Conservation (phyloP, 2,329 filamentous ascomycete species). For the Neopestalotiopsis clavispora region DNA sequence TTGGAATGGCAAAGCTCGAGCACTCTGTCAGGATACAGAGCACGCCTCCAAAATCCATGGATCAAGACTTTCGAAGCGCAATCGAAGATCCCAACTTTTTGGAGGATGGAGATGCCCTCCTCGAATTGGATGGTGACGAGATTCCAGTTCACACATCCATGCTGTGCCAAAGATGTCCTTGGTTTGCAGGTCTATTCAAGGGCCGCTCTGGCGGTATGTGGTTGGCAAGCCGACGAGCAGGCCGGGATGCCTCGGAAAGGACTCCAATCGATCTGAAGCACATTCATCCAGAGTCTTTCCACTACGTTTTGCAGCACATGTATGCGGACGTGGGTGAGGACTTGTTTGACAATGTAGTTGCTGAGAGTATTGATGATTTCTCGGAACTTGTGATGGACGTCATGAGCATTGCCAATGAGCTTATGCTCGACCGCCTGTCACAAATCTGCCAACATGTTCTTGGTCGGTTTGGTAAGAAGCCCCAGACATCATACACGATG, state of each 20-base stretch:
- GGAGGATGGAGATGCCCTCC: conserved; percentile 76
- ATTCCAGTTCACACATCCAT: conserved; percentile 78
- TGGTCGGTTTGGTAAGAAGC: conserved; percentile 66
- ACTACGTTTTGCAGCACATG: conserved; percentile 78
- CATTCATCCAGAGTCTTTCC: conserved; percentile 73
- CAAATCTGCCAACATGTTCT: conserved; percentile 88
- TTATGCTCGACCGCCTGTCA: conserved; percentile 91
- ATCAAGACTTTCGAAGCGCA: conserved; percentile 73
- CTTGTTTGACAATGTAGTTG: conserved; percentile 79
- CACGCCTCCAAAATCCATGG: conserved; percentile 65
- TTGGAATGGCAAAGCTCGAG: conserved; percentile 76
- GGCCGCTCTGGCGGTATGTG: conserved; percentile 87
- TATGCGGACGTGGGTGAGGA: conserved; percentile 84
- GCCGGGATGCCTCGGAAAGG: conserved; percentile 38
- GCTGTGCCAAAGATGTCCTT: conserved; percentile 84
- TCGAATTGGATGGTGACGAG: conserved; percentile 79
- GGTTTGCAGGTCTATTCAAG: conserved; percentile 88
- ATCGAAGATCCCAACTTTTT: conserved; percentile 74
- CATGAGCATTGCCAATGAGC: conserved; percentile 86
- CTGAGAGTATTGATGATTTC: conserved; percentile 78
- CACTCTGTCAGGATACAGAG: conserved; percentile 78
- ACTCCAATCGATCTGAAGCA: conserved; percentile 79
- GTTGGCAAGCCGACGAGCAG: conserved; percentile 72
- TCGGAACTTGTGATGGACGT: conserved; percentile 91
- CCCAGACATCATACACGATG: background rate